These are phyloP conservation scores for Sphagnurus paluster DNA, from an alignment of 1,284 basidiomycete species.

Conservation along the genomic window DNA sequence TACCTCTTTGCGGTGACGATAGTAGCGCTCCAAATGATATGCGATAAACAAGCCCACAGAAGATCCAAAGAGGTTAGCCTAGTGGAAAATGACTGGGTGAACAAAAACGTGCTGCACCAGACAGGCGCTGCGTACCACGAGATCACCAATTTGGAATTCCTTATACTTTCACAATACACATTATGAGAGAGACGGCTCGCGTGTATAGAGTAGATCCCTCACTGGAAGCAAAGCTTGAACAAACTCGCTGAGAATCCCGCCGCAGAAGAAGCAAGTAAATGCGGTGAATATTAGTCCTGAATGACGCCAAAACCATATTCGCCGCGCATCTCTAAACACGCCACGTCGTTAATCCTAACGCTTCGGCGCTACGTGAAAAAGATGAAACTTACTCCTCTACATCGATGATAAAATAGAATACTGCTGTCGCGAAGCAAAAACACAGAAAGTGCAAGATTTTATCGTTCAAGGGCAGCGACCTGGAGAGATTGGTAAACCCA, in stretches of 20 bases:
- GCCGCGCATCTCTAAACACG: slow-evolving; percentile 58
- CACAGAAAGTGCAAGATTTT: slow-evolving; percentile 85
- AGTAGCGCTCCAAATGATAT: slow-evolving; percentile 70
- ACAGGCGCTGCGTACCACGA: slow-evolving; percentile 43
- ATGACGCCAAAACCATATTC: slow-evolving; percentile 86
- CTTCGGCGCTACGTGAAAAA: slow-evolving; percentile 8
- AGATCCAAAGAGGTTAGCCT: slow-evolving; percentile 86
- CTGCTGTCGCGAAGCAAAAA: slow-evolving; percentile 72
- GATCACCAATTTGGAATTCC: slow-evolving; percentile 76
- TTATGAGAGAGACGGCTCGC: slow-evolving; percentile 5
- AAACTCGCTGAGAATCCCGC: slow-evolving; percentile 83
- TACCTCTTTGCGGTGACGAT: slow-evolving; percentile 76
- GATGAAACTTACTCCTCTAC: slow-evolving; percentile 73
- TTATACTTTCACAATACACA: slow-evolving; percentile 59
- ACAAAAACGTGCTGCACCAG: slow-evolving; percentile 3
- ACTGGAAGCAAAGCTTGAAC: slow-evolving; percentile 84
- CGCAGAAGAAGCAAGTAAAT: slow-evolving; percentile 74
- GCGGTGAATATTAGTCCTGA: slow-evolving; percentile 67
- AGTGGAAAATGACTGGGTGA: slow-evolving; percentile 11
- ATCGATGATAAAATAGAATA: slow-evolving; percentile 88
- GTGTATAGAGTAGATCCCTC: slow-evolving; percentile 11
- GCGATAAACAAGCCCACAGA: slow-evolving; percentile 67
- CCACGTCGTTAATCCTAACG: slow-evolving; percentile 1
- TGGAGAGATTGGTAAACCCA: slow-evolving; percentile 71
- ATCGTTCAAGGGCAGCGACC: slow-evolving; percentile 73